Conservation (phyloP, 805 yeast species). For the Nakazawaea siamensis region DNA sequence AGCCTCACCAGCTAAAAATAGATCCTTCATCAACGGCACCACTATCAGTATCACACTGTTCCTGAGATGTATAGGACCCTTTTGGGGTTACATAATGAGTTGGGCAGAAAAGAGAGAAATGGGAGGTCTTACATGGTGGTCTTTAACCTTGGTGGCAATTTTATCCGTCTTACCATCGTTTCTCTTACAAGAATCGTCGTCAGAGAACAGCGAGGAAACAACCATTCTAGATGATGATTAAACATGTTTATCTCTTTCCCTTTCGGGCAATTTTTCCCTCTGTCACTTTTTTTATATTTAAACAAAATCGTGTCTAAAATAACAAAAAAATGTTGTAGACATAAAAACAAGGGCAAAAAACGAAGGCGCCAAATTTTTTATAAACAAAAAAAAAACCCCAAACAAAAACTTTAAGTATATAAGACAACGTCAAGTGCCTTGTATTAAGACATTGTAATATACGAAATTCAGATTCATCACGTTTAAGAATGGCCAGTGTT, state of each 20-base stretch:
- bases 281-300: no score
- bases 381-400: no score
- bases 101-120: constrained; percentile 4
- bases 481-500: constrained; percentile 6
- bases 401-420: no score
- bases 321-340: neutral
- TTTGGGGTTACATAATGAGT: constrained; percentile 40
- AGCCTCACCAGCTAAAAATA: constrained; percentile 41
- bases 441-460: no score
- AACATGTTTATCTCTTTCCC: no score
- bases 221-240: neutral
- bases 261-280: no score
- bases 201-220: neutral
- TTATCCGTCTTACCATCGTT: constrained; percentile 3
- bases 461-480: neutral
- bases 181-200: constrained; percentile 1
- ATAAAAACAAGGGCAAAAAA: neutral
- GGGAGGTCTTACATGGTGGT: constrained; percentile 14
- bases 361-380: no score
- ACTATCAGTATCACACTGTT: constrained; percentile 43
- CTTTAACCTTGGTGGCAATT: constrained; percentile 5
- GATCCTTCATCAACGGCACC: constrained; percentile 56
- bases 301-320: neutral
- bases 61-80: constrained; percentile 51
- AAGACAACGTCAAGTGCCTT: no score